Evolutionary conservation across 1,284 basidiomycete genomes (phyloP).

Genomic region (Laetiporus sulphureus): DNA sequence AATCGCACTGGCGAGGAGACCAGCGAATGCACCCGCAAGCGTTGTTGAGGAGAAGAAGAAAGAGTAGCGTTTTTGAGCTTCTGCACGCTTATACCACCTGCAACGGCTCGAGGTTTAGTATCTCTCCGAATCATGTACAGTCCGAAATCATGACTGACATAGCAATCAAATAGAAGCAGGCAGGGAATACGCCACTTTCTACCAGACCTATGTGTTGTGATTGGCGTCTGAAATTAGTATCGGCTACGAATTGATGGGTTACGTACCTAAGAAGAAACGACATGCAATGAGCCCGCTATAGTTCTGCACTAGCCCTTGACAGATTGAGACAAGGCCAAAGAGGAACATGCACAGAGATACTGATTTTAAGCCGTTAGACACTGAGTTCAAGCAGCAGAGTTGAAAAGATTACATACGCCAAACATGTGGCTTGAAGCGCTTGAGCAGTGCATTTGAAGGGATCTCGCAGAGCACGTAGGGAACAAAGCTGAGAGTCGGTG

Average conservation of each 20-base stretch:
- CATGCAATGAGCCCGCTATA: slow-evolving; percentile 30
- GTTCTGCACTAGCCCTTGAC: slow-evolving; percentile 29
- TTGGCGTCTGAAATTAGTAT: slow-evolving; percentile 6
- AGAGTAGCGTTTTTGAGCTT: slow-evolving; percentile 31
- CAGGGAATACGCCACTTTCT: slow-evolving; percentile 28
- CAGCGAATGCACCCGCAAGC: slow-evolving; percentile 28
- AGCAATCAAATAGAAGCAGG: slow-evolving; percentile 29
- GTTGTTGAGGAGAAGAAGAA: slow-evolving; percentile 31
- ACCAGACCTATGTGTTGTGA: slow-evolving; percentile 12
- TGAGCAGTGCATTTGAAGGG: slow-evolving; percentile 26
- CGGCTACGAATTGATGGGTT: slow-evolving; percentile 8
- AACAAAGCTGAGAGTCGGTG: slow-evolving; percentile 19
- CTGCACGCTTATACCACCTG: slow-evolving; percentile 32
- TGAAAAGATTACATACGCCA: slow-evolving; percentile 20
- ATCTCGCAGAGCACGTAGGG: slow-evolving; percentile 28
- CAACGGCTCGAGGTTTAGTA: not conserved
- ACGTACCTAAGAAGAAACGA: slow-evolving; percentile 32
- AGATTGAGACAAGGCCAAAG: slow-evolving; percentile 29
- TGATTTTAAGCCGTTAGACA: slow-evolving; percentile 2
- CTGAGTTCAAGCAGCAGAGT: too few species aligned
- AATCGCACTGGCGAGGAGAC: slow-evolving; percentile 29
- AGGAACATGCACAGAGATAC: slow-evolving; percentile 27
- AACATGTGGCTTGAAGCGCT: slow-evolving; percentile 26
- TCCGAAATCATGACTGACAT: slow-evolving; percentile 17
- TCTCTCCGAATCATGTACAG: not conserved